Base-by-base conservation (phyloP, 768 basidiomycete species). In the Podaxis sp. region DNA sequence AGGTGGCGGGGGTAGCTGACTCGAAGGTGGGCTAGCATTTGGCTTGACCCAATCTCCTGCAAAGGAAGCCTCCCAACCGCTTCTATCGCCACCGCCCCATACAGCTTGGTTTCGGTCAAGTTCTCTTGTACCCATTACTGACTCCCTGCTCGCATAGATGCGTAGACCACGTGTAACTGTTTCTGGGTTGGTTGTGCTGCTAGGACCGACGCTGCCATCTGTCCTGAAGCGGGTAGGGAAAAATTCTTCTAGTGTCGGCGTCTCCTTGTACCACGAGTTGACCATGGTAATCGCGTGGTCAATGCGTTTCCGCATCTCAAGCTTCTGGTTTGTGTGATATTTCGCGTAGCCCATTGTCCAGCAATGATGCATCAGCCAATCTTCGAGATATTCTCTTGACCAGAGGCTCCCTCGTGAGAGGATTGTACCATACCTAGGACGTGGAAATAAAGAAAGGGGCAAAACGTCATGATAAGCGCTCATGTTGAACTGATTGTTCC, bases 291-390 rank as follows among this genome's bases (percentile, higher is more conserved):
- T 78, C 2, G 87, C 87, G 64, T 88, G 81, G n/a, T 72, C 71
- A 62, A 90, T 84, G 17, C 83, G 78, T 3, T 73, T 70, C 17
- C 79, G 76, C 68, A 87, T 80, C 60, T 82, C 78, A 17, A 74
- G 73, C 60, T 78, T 74, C 67, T 80, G 78, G 46, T 72, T 71
- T 0, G 77, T 71, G 30, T 81, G 79, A 66, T 85, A 89, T 0
- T 66, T 67, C 1, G 72, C 68, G 66, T 88, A 90, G 0, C 82
- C 80, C 87, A 90, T 90, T 4, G 87, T 80, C 77, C 82, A 85
- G 66, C 88, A 89, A 15, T 82, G 75, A 0, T 75, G 76, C 36
- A 76, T 70, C 17, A 91, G 73, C 88, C 88, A 90, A 2, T 68
- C 59, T 68, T 88, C 85, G 60, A 91, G 76, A 20, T 78, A 68